phyloP scores from a whole-genome alignment of 1,284 basidiomycete genomes.

The Irpex rosettiformis region DNA sequence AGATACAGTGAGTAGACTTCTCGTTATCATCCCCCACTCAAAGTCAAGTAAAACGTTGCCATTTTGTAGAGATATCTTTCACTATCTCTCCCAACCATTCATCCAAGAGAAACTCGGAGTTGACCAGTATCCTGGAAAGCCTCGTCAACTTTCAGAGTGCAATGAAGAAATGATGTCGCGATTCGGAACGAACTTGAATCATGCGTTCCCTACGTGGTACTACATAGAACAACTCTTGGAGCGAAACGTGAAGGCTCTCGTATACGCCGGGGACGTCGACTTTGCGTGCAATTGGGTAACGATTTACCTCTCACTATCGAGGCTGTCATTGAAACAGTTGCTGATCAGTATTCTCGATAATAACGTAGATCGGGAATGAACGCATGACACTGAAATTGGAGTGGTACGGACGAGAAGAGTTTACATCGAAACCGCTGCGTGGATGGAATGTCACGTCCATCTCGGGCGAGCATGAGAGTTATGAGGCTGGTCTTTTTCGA shows the following conservation, averaged over 20 bases:
- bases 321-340: neutral
- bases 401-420: constrained; percentile 57
- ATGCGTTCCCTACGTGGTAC: constrained; percentile 41
- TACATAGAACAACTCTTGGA: constrained; percentile 75
- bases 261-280: constrained; percentile 74
- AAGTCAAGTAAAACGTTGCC: too few species aligned
- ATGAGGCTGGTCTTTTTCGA: constrained; percentile 54
- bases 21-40: neutral
- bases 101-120: neutral
- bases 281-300: constrained; percentile 73
- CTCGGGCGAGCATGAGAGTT: neutral
- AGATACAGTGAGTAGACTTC: neutral
- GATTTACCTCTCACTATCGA: neutral
- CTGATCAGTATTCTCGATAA: neutral
- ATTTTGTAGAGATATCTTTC: neutral
- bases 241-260: constrained; percentile 66
- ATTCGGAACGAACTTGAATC: constrained; percentile 36
- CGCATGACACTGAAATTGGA: constrained; percentile 58
- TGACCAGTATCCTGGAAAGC: neutral
- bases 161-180: constrained; percentile 38
- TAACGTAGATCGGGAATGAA: constrained; percentile 47
- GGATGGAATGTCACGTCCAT: constrained; percentile 55
- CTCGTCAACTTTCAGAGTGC: constrained; percentile 46
- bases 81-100: neutral
- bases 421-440: constrained; percentile 40